phyloP scores from a whole-genome alignment of 805 yeast species.

The Wickerhamomyces ciferrii region DNA sequence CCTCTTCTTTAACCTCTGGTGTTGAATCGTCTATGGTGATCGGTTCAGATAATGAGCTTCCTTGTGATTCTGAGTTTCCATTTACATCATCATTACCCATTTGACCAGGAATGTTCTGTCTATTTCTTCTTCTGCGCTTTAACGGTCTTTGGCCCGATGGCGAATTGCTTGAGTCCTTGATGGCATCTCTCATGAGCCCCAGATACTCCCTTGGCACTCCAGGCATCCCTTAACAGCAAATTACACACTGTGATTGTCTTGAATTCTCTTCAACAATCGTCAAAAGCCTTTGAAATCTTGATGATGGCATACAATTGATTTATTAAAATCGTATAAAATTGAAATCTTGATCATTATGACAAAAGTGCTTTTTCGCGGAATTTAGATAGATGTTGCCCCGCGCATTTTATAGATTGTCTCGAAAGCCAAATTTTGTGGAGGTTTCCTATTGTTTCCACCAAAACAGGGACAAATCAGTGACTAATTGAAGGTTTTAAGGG shows the following conservation, averaged over 20 bases:
- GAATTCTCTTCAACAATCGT: no score
- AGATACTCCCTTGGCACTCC: conserved; percentile 17
- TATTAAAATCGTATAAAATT: no score
- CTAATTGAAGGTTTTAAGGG: no score
- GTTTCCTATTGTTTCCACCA: neutral
- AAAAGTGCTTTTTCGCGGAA: neutral
- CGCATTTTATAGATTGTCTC: neutral
- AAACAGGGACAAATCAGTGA: no score
- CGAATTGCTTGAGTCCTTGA: neutral
- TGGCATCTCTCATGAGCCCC: conserved; percentile 13
- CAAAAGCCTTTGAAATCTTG: neutral
- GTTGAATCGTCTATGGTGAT: neutral
- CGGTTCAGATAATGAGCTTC: neutral
- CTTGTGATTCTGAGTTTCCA: neutral
- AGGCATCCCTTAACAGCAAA: no score
- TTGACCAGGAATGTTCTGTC: neutral
- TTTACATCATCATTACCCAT: neutral
- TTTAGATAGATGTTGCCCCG: neutral
- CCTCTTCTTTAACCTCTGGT: neutral
- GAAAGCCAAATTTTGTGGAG: neutral
- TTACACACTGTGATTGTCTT: no score
- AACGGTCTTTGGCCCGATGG: conserved; percentile 12
- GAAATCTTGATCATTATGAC: neutral
- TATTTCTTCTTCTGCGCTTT: conserved; percentile 14
- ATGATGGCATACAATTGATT: neutral